A percentile compares a stretch with the other conserved stretches of the same genome.
phyloP scores from a whole-genome alignment of 2,329 filamentous ascomycete species.

The Ceratocystis huliohia region DNA sequence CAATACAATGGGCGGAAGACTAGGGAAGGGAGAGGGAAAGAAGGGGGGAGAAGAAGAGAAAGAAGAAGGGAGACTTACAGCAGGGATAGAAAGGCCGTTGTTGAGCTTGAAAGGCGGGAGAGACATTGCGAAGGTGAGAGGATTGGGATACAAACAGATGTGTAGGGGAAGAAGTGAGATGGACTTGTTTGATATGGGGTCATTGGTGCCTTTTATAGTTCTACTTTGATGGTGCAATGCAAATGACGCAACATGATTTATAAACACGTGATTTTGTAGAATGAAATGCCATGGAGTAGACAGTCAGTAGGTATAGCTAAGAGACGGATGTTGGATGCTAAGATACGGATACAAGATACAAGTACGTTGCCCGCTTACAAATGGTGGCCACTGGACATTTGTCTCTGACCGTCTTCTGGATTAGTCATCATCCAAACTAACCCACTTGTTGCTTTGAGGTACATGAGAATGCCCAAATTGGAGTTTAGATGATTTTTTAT shows the following conservation, averaged over 20 bases:
- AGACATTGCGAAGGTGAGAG: slow-evolving; percentile 3
- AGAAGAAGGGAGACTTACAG: slow-evolving; percentile 36
- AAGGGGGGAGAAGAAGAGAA: too few relatives aligned
- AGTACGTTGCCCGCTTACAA: neutral
- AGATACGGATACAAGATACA: neutral
- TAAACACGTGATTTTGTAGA: neutral
- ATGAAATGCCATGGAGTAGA: too few relatives aligned
- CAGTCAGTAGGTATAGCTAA: too few relatives aligned
- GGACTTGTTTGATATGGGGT: neutral
- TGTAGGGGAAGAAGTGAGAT: neutral
- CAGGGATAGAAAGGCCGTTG: slow-evolving; percentile 59
- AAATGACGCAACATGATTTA: neutral
- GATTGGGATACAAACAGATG: neutral
- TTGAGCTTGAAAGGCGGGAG: slow-evolving; percentile 48
- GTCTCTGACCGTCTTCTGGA: neutral
- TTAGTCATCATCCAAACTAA: neutral
- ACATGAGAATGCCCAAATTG: too few relatives aligned
- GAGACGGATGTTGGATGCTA: too few relatives aligned
- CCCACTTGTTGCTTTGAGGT: neutral
- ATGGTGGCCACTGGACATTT: neutral
- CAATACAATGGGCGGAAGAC: neutral
- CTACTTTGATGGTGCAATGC: neutral
- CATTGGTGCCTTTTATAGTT: too few relatives aligned
- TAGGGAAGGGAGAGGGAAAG: too few relatives aligned
- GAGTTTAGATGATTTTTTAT: too few relatives aligned